phyloP scores from a whole-genome alignment of 2,329 filamentous ascomycete species.

The Alternaria hordeiaustralica region DNA sequence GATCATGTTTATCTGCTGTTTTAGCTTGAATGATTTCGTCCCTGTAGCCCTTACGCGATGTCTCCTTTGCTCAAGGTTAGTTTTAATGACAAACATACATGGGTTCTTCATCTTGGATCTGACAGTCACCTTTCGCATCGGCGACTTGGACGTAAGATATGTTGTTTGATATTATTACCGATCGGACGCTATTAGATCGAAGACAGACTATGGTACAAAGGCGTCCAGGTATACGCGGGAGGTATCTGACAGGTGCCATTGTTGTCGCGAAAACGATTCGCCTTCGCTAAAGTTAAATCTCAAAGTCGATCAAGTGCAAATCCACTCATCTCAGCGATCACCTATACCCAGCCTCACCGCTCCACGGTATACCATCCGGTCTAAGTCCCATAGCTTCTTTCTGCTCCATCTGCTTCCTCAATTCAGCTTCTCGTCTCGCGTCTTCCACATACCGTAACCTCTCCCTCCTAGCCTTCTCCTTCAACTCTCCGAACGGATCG shows the following conservation, averaged over 20 bases:
- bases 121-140: not conserved
- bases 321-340: not conserved
- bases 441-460: conserved; percentile 34
- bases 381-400: conserved; percentile 40
- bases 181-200: not conserved
- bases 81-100: not conserved
- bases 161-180: not conserved
- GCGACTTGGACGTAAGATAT: not conserved
- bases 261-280: not conserved
- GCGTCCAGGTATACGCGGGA: not conserved
- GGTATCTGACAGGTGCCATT: not conserved
- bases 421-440: conserved; percentile 29
- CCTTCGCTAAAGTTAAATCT: not conserved
- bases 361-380: conserved; percentile 18
- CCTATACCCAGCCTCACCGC: conserved; percentile 3
- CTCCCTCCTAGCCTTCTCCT: conserved; percentile 40
- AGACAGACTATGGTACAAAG: not conserved
- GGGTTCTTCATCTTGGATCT: not conserved
- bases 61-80: not conserved
- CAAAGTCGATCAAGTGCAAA: not conserved
- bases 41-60: fast-evolving
- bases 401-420: conserved; percentile 17
- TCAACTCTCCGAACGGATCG: conserved; percentile 47
- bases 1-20: not conserved
- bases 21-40: not conserved